Percentiles rank a stretch among this genome's conserved stretches.
These are phyloP conservation scores for Taphrina flavorubra DNA, from an alignment of 1,139 yeast species.

Conservation along the genomic window DNA sequence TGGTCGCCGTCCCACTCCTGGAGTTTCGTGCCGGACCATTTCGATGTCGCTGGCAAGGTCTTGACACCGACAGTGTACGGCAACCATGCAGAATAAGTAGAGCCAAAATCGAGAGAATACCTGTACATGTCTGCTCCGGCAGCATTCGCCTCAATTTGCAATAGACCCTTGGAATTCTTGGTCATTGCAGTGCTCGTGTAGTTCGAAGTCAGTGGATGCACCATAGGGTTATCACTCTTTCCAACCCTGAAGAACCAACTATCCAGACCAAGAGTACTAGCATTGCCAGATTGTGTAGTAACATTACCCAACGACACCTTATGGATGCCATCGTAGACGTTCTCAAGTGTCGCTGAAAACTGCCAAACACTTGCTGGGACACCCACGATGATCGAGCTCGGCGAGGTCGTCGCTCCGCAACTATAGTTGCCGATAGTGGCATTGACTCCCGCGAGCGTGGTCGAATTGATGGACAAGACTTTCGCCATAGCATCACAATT, in stretches of 20 bases:
- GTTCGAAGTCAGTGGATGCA: constrained; percentile 37
- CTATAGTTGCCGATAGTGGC: constrained; percentile 32
- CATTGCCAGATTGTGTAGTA: constrained; percentile 16
- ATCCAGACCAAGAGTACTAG: constrained; percentile 30
- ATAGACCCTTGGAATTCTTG: constrained; percentile 18
- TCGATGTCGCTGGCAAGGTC: constrained; percentile 3
- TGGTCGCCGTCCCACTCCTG: constrained; percentile 42
- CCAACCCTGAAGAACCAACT: constrained; percentile 40
- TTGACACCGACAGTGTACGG: constrained; percentile 36
- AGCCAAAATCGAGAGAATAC: constrained; percentile 41
- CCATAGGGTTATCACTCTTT: constrained; percentile 41
- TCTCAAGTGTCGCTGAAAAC: constrained; percentile 37
- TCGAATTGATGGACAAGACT: constrained; percentile 36
- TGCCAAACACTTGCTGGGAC: constrained; percentile 36
- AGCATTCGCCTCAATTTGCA: constrained; percentile 40
- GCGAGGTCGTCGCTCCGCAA: constrained; percentile 9
- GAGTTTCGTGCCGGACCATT: constrained; percentile 36
- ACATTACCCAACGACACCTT: constrained; percentile 33
- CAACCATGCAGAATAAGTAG: constrained; percentile 38
- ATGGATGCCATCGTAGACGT: constrained; percentile 41
- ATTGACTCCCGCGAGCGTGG: constrained; percentile 31
- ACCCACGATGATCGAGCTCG: constrained; percentile 20
- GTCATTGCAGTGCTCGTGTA: constrained; percentile 31
- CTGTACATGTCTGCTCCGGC: constrained; percentile 42
- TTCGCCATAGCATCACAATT: constrained; percentile 39